These are phyloP conservation scores for Volvox reticuliferus DNA, from an alignment of 139 green algal species.

Conservation along the genomic window DNA sequence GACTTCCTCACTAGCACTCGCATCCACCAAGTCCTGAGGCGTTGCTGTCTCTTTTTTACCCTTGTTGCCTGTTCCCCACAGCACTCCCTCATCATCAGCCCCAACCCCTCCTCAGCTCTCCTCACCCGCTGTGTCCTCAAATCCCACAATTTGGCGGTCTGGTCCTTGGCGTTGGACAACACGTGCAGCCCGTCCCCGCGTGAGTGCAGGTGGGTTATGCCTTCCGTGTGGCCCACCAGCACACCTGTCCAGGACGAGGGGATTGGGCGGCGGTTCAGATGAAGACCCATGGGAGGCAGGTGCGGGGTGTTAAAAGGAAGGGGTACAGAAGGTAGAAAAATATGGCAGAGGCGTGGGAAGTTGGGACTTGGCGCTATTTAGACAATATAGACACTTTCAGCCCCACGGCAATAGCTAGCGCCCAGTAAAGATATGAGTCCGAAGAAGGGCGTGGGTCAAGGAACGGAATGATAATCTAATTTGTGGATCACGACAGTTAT, in stretches of 20 bases:
- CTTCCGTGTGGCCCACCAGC: constrained; percentile 94
- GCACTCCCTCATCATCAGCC: too few relatives aligned
- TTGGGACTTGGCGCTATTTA: background rate
- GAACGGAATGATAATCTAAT: too few relatives aligned
- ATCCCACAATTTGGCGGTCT: constrained; percentile 96
- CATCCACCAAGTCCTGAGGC: too few relatives aligned
- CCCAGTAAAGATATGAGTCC: too few relatives aligned
- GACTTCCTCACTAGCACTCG: too few relatives aligned
- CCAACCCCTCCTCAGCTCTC: too few relatives aligned
- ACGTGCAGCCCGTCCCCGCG: constrained; percentile 79
- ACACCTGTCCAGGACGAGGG: constrained; percentile 62
- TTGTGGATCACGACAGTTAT: too few relatives aligned
- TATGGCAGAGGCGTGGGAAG: background rate
- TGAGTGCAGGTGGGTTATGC: constrained; percentile 89
- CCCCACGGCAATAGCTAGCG: too few relatives aligned
- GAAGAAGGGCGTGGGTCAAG: too few relatives aligned
- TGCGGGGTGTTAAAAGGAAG: too few relatives aligned
- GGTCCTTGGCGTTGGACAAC: constrained; percentile 96
- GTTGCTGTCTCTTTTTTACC: too few relatives aligned
- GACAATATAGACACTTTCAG: background rate
- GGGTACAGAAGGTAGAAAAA: background rate
- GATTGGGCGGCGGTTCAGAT: background rate
- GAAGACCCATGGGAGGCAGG: background rate
- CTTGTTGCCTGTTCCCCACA: too few relatives aligned
- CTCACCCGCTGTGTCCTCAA: constrained; percentile 62